phyloP scores from a whole-genome alignment of 495 filamentous ascomycete species.

The Podospora comata region DNA sequence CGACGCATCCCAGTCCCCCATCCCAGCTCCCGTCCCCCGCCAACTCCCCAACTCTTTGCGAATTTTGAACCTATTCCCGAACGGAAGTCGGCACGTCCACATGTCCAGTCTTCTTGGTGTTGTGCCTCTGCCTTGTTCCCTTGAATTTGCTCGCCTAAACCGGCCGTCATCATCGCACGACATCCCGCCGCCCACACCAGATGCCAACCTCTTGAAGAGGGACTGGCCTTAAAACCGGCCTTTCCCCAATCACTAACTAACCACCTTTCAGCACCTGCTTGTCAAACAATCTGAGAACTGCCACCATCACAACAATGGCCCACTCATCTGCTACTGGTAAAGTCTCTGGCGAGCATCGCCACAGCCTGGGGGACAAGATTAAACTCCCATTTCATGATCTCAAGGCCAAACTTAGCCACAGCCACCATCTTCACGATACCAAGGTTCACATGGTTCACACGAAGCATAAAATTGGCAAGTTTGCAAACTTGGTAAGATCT shows the following conservation, averaged over 20 bases:
- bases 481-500: constrained; percentile 47
- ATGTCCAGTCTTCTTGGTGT: neutral
- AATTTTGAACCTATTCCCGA: neutral
- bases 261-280: neutral
- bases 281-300: neutral
- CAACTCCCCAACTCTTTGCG: neutral
- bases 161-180: neutral
- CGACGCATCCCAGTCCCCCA: too few species aligned
- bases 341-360: constrained; percentile 14
- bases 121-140: neutral
- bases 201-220: neutral
- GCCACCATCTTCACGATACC: constrained; percentile 44
- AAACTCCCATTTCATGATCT: constrained; percentile 41
- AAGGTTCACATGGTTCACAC: constrained; percentile 48
- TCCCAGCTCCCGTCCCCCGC: neutral
- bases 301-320: neutral
- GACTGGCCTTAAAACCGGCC: neutral
- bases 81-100: neutral
- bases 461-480: constrained; percentile 56
- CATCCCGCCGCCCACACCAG: neutral
- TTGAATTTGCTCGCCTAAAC: neutral
- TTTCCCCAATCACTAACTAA: neutral
- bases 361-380: constrained; percentile 29
- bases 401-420: constrained; percentile 48
- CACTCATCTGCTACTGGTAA: neutral